Evolutionary conservation across 106 monocot species (phyloP).

Genomic region (Dactylorhiza incarnata): DNA sequence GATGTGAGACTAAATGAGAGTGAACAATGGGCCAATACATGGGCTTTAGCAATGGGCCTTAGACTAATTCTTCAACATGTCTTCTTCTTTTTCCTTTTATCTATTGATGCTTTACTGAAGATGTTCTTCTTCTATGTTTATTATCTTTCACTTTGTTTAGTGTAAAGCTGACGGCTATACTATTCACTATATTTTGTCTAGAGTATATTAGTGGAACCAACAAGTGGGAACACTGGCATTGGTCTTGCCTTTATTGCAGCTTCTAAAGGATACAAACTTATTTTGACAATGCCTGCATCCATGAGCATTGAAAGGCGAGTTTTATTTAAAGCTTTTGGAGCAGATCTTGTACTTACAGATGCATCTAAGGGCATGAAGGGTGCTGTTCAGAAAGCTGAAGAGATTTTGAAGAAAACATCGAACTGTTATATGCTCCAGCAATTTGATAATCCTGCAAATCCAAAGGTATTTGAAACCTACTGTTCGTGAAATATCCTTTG

Average conservation of each 20-base stretch:
- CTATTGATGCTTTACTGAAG: not conserved
- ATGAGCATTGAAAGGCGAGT: slow-evolving; percentile 97
- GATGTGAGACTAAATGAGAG: too few species aligned
- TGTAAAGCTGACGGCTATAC: not conserved
- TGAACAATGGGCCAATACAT: too few species aligned
- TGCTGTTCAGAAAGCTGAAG: slow-evolving; percentile 88
- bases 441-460: slow-evolving; percentile 96
- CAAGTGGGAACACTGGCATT: slow-evolving; percentile 96
- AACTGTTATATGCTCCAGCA: slow-evolving; percentile 95
- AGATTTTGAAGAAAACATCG: slow-evolving; percentile 75
- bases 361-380: slow-evolving; percentile 96
- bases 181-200: slow-evolving; percentile 12
- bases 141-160: not conserved
- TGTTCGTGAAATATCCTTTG: slow-evolving; percentile 2
- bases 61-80: too few species aligned
- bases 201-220: slow-evolving; percentile 90
- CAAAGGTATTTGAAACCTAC: slow-evolving; percentile 40
- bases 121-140: not conserved
- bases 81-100: not conserved
- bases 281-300: slow-evolving; percentile 95
- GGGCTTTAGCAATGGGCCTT: too few species aligned
- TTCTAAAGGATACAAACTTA: slow-evolving; percentile 88
- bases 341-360: slow-evolving; percentile 93
- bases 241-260: slow-evolving; percentile 98
- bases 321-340: slow-evolving; percentile 89